Evolutionary conservation across 2,329 filamentous ascomycete genomes (phyloP), one percentile per base, ranked within the genome.

Genomic region (Emmonsiellopsis sp.): DNA sequence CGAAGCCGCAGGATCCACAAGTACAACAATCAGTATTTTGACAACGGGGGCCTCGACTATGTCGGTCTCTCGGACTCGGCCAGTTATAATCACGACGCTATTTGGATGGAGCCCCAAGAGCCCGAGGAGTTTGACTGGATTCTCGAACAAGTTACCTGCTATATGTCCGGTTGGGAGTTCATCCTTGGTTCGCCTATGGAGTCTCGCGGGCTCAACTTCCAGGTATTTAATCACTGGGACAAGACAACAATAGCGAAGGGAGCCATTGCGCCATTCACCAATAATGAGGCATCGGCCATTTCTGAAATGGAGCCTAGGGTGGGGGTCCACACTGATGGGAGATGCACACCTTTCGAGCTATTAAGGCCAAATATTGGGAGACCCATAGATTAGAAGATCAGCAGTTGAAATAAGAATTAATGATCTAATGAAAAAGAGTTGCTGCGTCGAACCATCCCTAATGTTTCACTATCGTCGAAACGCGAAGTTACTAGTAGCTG

Each of bases 11-110:
- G 4, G 14, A 31, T 11, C 6, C 14, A 10, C 13, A 11, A n/a
- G 13, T 52, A 11, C n/a, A 52, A 36, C 49, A 52, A 52, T 8
- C 49, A 52, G 31, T 46, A 37, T 14, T 52, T 52, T 27, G 31
- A 21, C 42, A 21, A 37, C 9, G 42, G 49, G 9, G 42, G 42
- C 13, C 31, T 52, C 27, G 42, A 45, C 14, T 52, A 46, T 27
- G 6, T 44, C 17, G 49, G 31, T 34, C 13, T 8, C 36, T 45
- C 49, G 34, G 49, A 52, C 7, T 21, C 49, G 6, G 2, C 3
- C 11, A 52, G 44, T 45, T 1, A 8, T 31, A 36, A 44, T 7
- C 6, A 51, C 27, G 21, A 10, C 8, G 39, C 39, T 5, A 43
- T 51, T 6, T 52, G 45, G 8, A 3, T 52, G 21, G 17, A 11